Percentiles rank a stretch among this genome's conserved stretches.
Conservation (phyloP, 2,329 filamentous ascomycete genomes). For the Colletotrichum noveboracense region DNA sequence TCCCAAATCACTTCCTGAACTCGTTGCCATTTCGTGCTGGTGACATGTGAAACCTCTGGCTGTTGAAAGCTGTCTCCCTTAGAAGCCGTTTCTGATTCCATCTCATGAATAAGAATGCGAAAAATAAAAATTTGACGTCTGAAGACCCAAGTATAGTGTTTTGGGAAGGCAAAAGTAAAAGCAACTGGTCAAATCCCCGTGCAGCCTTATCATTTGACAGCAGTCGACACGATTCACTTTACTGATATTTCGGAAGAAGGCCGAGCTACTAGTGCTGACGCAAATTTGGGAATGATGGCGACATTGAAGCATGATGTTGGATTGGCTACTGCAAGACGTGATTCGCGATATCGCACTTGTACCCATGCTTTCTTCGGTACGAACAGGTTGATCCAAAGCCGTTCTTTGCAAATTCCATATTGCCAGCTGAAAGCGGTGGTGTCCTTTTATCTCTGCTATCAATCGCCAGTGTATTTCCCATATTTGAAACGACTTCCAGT, state of each 20-base stretch:
- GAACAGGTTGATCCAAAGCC: background rate
- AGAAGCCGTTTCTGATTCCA: background rate
- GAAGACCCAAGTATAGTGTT: background rate
- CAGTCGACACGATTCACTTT: background rate
- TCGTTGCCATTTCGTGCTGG: background rate
- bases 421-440: background rate
- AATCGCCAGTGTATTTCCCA: background rate
- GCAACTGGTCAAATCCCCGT: background rate
- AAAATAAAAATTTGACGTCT: background rate
- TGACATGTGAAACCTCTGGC: background rate
- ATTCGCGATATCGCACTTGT: background rate
- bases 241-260: background rate
- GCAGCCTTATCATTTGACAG: background rate
- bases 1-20: background rate
- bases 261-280: background rate
- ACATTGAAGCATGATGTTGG: background rate
- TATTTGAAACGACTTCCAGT: background rate
- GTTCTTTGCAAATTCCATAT: background rate
- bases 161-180: background rate
- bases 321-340: background rate
- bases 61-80: background rate
- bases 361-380: background rate
- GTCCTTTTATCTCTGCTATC: background rate
- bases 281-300: background rate
- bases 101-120: background rate